Evolutionary conservation across 2,329 filamentous ascomycete species (phyloP).

Genomic region (Stylonectria norvegica): DNA sequence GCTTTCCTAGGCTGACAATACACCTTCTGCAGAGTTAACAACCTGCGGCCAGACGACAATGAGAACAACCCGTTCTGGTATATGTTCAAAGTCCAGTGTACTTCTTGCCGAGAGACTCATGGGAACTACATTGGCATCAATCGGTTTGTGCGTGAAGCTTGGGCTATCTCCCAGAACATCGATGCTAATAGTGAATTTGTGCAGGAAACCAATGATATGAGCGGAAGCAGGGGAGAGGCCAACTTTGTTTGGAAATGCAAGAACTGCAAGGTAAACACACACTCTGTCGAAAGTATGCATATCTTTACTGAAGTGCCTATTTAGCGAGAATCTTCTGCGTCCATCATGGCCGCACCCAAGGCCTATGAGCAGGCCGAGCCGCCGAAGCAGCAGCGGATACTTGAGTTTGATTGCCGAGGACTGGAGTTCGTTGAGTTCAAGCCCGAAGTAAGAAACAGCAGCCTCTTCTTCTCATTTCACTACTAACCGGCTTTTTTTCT

Average conservation of each 20-base stretch:
- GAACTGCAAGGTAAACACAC: constrained; percentile 75
- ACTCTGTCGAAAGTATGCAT: neutral
- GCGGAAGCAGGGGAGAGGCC: constrained; percentile 88
- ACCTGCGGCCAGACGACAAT: constrained; percentile 80
- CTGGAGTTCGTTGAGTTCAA: constrained; percentile 90
- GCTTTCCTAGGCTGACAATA: constrained; percentile 10
- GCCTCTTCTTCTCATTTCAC: neutral
- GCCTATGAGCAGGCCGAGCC: constrained; percentile 70
- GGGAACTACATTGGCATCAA: constrained; percentile 82
- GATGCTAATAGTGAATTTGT: no score
- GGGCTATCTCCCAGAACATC: no score
- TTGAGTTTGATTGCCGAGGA: constrained; percentile 91
- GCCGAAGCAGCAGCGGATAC: constrained; percentile 71
- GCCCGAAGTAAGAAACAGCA: constrained; percentile 62
- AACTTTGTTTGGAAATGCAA: constrained; percentile 99
- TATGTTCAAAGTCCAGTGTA: constrained; percentile 97
- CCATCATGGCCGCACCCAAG: constrained; percentile 70
- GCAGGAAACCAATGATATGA: constrained; percentile 86
- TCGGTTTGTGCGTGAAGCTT: constrained; percentile 74
- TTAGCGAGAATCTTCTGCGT: constrained; percentile 80
- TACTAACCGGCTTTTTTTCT: constrained; percentile 7
- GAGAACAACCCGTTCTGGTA: constrained; percentile 86
- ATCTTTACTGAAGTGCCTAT: constrained; percentile 1
- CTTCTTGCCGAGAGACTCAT: constrained; percentile 90
- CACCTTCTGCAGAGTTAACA: constrained; percentile 67